Base-by-base conservation (phyloP, 2,329 filamentous ascomycete genomes). In the Verticillium dahliae region DNA sequence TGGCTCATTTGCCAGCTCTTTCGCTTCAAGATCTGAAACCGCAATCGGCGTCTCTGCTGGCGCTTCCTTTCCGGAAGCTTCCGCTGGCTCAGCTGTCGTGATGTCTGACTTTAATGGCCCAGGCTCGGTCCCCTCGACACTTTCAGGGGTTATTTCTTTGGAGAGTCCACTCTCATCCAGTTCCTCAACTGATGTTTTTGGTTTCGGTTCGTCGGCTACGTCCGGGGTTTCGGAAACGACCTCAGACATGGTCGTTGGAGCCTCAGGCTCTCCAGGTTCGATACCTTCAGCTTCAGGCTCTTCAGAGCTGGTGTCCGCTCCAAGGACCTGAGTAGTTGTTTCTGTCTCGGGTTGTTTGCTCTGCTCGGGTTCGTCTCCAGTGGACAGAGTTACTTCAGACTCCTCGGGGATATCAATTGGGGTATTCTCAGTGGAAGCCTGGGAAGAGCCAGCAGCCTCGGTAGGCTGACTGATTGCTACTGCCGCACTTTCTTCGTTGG, bases 261-360 rank as follows among this genome's bases (percentile, higher is more conserved):
- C 37, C 31, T 61, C 45, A 38, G 18, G 31, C n/a, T 63, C 41
- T 6, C 31, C 56, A 33, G 45, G 22, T 2, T 37, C 31, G 52
- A 50, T 6, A 35, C 64, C 65, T 11, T 56, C 59, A 22, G 45
- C 22, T 33, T 59, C 54, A 11, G 64, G 14, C n/a, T 18, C 45
- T 10, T 57, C 37, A 31, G 18, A n/a, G 4, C 10, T 22, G 6
- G 18, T 18, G 10, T 22, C n/a, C 4, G 10, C 18, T 11, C 10
- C 45, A 9, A 10, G 7, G 27, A 22, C 45, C 9, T 57, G 27
- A n/a, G 18, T 18, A 7, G 18, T 22, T 22, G 18, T 18, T 27
- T 22, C n/a, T 11, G 10, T 7, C 5, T 27, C 45, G n/a, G 7
- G 3, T 10, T 22, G 10, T 22, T 52, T 52, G 18, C 9, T 52